Percentiles rank a stretch among this genome's conserved stretches.
These are phyloP conservation scores for Hypoxylon sp. DNA, from an alignment of 2,329 filamentous ascomycete genomes.

Conservation along the genomic window DNA sequence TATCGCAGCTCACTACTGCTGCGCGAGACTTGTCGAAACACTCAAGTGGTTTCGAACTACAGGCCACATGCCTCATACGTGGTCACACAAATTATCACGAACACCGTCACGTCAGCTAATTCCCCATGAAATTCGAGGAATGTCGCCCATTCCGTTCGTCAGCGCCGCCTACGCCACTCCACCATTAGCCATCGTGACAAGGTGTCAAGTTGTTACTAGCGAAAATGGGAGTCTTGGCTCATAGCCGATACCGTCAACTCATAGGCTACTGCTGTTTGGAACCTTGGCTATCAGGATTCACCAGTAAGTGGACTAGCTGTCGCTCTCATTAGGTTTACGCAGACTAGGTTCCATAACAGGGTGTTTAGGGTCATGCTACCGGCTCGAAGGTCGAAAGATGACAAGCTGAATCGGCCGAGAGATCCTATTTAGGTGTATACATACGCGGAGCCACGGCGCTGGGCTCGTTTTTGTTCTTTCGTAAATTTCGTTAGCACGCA, in stretches of 20 bases:
- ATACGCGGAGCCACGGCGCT: constrained; percentile 31
- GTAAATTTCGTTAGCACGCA: constrained; percentile 37
- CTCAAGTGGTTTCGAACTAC: constrained; percentile 8
- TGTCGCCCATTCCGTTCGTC: constrained; percentile 26
- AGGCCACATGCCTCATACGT: constrained; percentile 26
- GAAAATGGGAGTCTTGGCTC: constrained; percentile 12
- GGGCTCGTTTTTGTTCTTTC: constrained; percentile 27
- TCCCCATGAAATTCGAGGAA: constrained; percentile 32
- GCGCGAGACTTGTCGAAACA: constrained; percentile 15
- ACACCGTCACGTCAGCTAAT: constrained; percentile 18
- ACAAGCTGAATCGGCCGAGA: constrained; percentile 37
- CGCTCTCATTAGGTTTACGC: constrained; percentile 22
- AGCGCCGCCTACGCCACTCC: constrained; percentile 26
- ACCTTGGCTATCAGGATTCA: constrained; percentile 26
- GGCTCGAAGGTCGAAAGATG: constrained; percentile 12
- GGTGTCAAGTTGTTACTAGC: constrained; percentile 12
- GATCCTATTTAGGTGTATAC: constrained; percentile 31
- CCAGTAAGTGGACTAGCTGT: constrained; percentile 10
- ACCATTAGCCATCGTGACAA: constrained; percentile 23
- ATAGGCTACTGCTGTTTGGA: constrained; percentile 13
- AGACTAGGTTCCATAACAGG: constrained; percentile 10
- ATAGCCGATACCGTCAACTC: constrained; percentile 20
- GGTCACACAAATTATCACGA: constrained; percentile 22
- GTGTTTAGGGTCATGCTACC: constrained; percentile 12
- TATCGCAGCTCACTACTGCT: constrained; percentile 22